A percentile compares a stretch with the other conserved stretches of the same genome.
Conservation (phyloP, 192 early-diverging fungal genomes). For the Dissophora globulifera region DNA sequence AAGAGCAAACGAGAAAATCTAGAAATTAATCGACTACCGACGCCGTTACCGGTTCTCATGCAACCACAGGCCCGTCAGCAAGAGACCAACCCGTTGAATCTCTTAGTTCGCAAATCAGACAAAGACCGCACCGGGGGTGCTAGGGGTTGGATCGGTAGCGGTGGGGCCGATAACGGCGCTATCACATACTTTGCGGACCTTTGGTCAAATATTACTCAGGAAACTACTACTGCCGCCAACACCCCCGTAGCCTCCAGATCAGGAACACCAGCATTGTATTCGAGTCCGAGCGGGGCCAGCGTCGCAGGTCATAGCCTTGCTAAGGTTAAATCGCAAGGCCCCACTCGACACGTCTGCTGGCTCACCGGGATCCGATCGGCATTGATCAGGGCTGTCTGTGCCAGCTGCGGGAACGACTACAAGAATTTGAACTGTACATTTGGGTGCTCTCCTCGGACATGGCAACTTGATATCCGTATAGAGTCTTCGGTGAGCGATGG, state of each 20-base stretch:
- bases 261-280: not conserved
- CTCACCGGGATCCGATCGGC: conserved; percentile 3
- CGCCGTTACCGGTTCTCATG: not conserved
- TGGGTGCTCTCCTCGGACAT: conserved; percentile 20
- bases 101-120: not conserved
- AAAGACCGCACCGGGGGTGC: not conserved
- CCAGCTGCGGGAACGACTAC: conserved; percentile 25
- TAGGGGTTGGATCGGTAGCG: not conserved
- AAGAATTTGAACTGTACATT: conserved; percentile 9
- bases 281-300: not conserved
- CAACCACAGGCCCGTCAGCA: not conserved
- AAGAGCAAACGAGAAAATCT: not conserved
- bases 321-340: no score
- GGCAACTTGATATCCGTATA: conserved; percentile 21
- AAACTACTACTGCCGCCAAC: no score
- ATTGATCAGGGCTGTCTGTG: conserved; percentile 18
- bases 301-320: no score
- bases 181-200: conserved; percentile 13
- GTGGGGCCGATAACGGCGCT: not conserved
- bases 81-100: not conserved
- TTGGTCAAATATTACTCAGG: no score
- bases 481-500: conserved; percentile 26
- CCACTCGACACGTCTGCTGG: conserved; percentile 22
- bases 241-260: not conserved
- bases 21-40: not conserved